Base-by-base conservation (phyloP, 805 yeast species). In the Cyberlindnera samutprakarnensis region DNA sequence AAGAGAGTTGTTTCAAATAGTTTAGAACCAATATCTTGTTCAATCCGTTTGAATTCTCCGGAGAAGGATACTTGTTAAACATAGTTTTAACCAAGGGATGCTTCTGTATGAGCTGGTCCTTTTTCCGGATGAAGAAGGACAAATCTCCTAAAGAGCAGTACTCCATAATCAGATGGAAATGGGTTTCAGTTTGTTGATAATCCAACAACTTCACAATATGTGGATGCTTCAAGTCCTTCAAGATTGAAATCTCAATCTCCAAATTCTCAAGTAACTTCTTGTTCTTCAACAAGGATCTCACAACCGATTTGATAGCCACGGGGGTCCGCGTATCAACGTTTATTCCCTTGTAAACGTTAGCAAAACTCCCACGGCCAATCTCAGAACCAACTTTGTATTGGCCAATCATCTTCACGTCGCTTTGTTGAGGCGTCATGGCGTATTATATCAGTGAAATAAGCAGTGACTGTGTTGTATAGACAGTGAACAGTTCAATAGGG, bases 361-460 rank as follows among this genome's bases (percentile, higher is more conserved):
- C 98, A 63, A 92, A 92, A 7, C 95, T 83, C 21, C 98, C 98
- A 47, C 83, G 77, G 16, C 98, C 98, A 33, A 92, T 90, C 55
- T 87, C 94, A 3, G 49, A 39, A 3, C 54, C 56, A 12, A 47
- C 36, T 31, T 44, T 48, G 41, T 47, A 51, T 26, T 39, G 37
- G 15, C 47, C 54, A 13, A 46, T 41, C 31, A 46, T 36, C 32
- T 42, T 44, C 22, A 26, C 30, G 13, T 36, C 37, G 10, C 35
- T 15, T 10, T 36, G 24, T 8, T 36, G 26, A 23, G 40, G 25
- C 10, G 39, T 35, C 12, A 37, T n/a, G n/a, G n/a, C n/a, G n/a
- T n/a, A n/a, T n/a, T n/a, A n/a, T n/a, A n/a, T n/a, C n/a, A n/a
- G n/a, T n/a, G n/a, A n/a, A n/a, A n/a, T n/a, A n/a, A n/a, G n/a